phyloP scores from a whole-genome alignment of 2,329 filamentous ascomycete species.

The Fusarium poae region DNA sequence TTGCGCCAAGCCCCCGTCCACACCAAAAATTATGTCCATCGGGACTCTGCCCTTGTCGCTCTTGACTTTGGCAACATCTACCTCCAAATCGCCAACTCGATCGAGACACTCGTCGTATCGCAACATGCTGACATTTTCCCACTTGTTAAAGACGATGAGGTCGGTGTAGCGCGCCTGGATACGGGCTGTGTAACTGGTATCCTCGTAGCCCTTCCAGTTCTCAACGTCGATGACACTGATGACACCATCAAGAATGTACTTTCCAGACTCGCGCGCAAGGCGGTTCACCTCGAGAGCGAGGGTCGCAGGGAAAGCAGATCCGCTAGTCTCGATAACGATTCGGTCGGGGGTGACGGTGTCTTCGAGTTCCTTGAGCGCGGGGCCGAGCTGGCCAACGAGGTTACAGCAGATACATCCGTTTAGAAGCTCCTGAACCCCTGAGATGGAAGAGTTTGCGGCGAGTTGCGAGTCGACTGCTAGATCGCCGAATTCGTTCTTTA shows the following conservation, averaged over 20 bases:
- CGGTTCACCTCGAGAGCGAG: constrained; percentile 92
- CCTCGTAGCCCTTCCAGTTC: constrained; percentile 94
- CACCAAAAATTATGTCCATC: constrained; percentile 84
- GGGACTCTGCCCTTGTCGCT: constrained; percentile 84
- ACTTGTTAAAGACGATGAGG: constrained; percentile 92
- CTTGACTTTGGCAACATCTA: constrained; percentile 87
- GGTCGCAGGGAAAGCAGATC: constrained; percentile 88
- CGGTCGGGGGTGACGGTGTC: constrained; percentile 74
- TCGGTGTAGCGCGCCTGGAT: constrained; percentile 92
- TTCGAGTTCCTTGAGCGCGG: constrained; percentile 82
- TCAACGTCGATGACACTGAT: constrained; percentile 92
- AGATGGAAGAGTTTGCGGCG: constrained; percentile 83
- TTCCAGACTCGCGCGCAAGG: constrained; percentile 74
- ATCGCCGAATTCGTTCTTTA: constrained; percentile 99
- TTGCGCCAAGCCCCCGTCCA: constrained; percentile 83
- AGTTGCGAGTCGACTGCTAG: constrained; percentile 93
- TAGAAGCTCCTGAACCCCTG: constrained; percentile 90
- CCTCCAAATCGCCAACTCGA: constrained; percentile 81
- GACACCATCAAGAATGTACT: constrained; percentile 86
- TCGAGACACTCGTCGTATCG: constrained; percentile 84
- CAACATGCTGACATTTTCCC: constrained; percentile 81
- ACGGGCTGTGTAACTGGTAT: constrained; percentile 88
- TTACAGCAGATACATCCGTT: constrained; percentile 99
- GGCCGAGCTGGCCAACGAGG: constrained; percentile 88
- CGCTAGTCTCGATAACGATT: constrained; percentile 94